A percentile compares a stretch with the other conserved stretches of the same genome.
Conservation (phyloP, 1,139 yeast genomes). For the Protomyces macrosporus region DNA sequence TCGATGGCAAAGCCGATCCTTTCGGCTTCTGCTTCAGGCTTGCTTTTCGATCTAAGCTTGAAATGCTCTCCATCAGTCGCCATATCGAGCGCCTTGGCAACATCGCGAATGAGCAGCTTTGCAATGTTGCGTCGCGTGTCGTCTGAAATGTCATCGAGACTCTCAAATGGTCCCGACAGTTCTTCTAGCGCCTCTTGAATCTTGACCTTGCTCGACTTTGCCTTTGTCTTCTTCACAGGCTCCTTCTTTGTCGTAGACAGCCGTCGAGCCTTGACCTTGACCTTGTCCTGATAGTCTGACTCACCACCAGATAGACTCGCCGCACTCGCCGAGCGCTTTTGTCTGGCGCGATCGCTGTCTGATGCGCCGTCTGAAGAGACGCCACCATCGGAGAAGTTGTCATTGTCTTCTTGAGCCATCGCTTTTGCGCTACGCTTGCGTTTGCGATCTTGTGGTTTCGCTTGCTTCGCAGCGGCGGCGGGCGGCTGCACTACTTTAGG, state of each 20-base stretch:
- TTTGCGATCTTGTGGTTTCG: slow-evolving; percentile 7
- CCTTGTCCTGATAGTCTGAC: not conserved
- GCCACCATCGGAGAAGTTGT: not conserved
- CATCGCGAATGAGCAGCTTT: slow-evolving; percentile 2
- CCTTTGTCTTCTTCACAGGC: not conserved
- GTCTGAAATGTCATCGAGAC: slow-evolving; percentile 32
- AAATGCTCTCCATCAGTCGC: slow-evolving; percentile 40
- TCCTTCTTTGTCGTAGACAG: not conserved
- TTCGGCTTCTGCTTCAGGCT: slow-evolving; percentile 42
- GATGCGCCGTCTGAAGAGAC: not conserved
- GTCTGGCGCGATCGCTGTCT: not conserved
- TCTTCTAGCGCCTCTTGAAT: slow-evolving; percentile 44
- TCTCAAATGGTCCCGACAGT: slow-evolving; percentile 32
- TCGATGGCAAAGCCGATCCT: slow-evolving; percentile 44
- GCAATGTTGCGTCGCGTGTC: slow-evolving; percentile 17
- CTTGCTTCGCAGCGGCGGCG: slow-evolving; percentile 17
- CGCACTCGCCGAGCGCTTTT: not conserved
- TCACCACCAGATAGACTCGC: not conserved
- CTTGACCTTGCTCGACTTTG: not conserved
- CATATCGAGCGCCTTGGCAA: slow-evolving; percentile 5
- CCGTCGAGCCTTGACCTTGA: not conserved
- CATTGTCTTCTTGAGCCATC: slow-evolving; percentile 6
- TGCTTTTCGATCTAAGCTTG: slow-evolving; percentile 41
- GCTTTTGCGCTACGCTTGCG: slow-evolving; percentile 12
- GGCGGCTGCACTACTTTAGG: not conserved